These are phyloP conservation scores for Choiromyces venosus DNA, from an alignment of 495 filamentous ascomycete genomes.

Conservation along the genomic window DNA sequence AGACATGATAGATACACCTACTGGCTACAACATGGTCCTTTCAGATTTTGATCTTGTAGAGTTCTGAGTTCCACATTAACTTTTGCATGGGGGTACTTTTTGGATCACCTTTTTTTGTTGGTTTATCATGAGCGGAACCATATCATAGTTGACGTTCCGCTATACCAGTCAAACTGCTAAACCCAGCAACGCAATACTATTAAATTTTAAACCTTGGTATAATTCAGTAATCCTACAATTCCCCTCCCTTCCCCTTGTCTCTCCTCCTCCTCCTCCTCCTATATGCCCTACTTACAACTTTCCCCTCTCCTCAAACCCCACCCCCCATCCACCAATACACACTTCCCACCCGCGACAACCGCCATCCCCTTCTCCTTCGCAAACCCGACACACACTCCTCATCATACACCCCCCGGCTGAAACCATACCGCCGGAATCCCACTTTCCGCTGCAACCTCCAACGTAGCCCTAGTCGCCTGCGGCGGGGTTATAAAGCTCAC, in stretches of 20 bases:
- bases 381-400: conserved; percentile 62
- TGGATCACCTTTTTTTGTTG: too few relatives aligned
- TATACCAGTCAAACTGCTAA: background rate
- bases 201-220: background rate
- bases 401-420: conserved; percentile 81
- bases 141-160: too few relatives aligned
- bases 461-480: conserved; percentile 59
- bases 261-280: background rate
- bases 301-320: conserved; percentile 58
- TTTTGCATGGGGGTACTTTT: too few relatives aligned
- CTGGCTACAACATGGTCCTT: too few relatives aligned
- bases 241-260: background rate
- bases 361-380: conserved; percentile 51
- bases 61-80: too few relatives aligned
- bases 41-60: too few relatives aligned
- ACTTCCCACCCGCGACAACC: conserved; percentile 72
- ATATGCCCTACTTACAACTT: conserved; percentile 37
- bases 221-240: background rate
- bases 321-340: conserved; percentile 83
- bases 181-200: background rate
- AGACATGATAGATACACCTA: too few relatives aligned
- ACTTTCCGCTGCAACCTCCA: conserved; percentile 72
- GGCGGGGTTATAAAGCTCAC: conserved; percentile 84
- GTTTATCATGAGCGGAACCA: too few relatives aligned
- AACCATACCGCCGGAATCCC: conserved; percentile 82